Conservation (phyloP, 176 grass and related monocot species). For the Juncus inflexus region DNA sequence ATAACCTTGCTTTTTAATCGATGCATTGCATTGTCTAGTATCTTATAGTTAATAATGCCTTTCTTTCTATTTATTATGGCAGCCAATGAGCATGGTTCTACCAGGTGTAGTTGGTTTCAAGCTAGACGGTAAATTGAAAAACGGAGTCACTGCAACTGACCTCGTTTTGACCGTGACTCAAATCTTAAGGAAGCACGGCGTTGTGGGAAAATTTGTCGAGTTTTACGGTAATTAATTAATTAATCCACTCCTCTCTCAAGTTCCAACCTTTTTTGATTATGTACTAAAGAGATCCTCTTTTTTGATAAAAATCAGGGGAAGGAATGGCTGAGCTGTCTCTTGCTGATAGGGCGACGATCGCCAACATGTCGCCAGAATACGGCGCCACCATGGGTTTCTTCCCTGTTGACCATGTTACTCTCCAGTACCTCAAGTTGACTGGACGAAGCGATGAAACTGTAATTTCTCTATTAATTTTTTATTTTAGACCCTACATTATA, state of each 20-base stretch:
- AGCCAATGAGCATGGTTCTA: constrained; percentile 99
- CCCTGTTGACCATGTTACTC: constrained; percentile 86
- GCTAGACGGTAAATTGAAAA: constrained; percentile 55
- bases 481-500: neutral
- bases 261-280: neutral
- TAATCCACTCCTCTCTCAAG: neutral
- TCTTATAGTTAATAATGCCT: neutral
- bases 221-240: constrained; percentile 55
- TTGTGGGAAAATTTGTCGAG: constrained; percentile 95
- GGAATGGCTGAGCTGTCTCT: constrained; percentile 86
- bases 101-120: constrained; percentile 91
- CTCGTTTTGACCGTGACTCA: constrained; percentile 94
- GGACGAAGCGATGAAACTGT: constrained; percentile 89
- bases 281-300: neutral
- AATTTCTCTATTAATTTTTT: constrained; percentile 24
- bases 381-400: constrained; percentile 99
- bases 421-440: constrained; percentile 91
- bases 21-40: constrained; percentile 1
- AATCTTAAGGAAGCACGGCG: constrained; percentile 88
- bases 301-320: constrained; percentile 47
- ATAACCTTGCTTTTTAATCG: too few species aligned
- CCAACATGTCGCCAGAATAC: constrained; percentile 98
- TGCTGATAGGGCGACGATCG: constrained; percentile 92
- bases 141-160: constrained; percentile 83
- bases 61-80: constrained; percentile 24